phyloP scores from a whole-genome alignment of 2,329 filamentous ascomycete species.

The Hysterium pulicare region DNA sequence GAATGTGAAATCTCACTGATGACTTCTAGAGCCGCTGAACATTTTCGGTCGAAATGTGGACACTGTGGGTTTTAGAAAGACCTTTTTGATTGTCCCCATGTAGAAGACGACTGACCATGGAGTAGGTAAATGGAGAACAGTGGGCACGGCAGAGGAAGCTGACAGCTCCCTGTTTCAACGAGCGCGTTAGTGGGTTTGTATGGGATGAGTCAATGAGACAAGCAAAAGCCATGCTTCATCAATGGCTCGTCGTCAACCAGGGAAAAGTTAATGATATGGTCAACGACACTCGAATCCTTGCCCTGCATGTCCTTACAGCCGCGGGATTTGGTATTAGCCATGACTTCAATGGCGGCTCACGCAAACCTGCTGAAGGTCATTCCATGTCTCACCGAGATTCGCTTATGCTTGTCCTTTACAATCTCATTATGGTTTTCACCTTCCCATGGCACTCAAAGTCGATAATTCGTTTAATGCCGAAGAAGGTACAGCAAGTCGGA shows the following conservation, averaged over 20 bases:
- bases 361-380: slow-evolving; percentile 14
- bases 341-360: slow-evolving; percentile 12
- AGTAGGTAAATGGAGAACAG: slow-evolving; percentile 16
- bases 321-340: slow-evolving; percentile 34
- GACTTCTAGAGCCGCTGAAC: not conserved
- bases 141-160: slow-evolving; percentile 46
- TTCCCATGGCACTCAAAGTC: slow-evolving; percentile 7
- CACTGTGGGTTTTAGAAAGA: not conserved
- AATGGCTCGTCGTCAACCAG: slow-evolving; percentile 22
- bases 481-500: slow-evolving; percentile 14
- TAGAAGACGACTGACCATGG: not conserved
- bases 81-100: too few species aligned
- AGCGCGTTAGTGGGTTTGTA: slow-evolving; percentile 40
- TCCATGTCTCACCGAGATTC: slow-evolving; percentile 17
- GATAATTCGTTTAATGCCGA: slow-evolving; percentile 17
- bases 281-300: slow-evolving; percentile 33
- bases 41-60: slow-evolving; percentile 1
- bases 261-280: slow-evolving; percentile 17
- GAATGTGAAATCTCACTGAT: not conserved
- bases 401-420: slow-evolving; percentile 24
- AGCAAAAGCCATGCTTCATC: slow-evolving; percentile 34
- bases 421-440: slow-evolving; percentile 17
- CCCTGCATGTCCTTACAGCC: slow-evolving; percentile 38
- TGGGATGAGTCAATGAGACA: slow-evolving; percentile 61
- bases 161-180: slow-evolving; percentile 43